Evolutionary conservation across 2,329 filamentous ascomycete genomes (phyloP), one percentile per base, ranked within the genome.

Genomic region (Calonectria honghensis): DNA sequence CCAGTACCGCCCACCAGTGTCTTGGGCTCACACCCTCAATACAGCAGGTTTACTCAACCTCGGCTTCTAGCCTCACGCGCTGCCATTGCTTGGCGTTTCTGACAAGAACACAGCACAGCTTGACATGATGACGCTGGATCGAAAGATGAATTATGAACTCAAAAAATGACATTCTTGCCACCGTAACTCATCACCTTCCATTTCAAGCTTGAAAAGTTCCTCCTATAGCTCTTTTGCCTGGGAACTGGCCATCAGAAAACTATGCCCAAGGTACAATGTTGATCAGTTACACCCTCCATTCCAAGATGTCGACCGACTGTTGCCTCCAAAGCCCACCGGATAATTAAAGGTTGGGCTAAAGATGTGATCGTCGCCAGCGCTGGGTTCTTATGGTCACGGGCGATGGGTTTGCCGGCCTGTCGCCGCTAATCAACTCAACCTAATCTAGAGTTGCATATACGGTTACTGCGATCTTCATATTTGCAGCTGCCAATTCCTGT

Each of bases 101-200:
- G 9, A 24, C 48, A 48, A 48, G 32, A 45, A 20, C 65, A 41
- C 61, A 39, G 39, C 48, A 24, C 24, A 11, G 24, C 59, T 64
- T 32, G 35, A 3, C 45, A 45, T 48, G 35, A 57, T 57, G 50
- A 32, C 11, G 39, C 20, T 35, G 50, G 51, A 68, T 35, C 66
- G 32, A 31, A 32, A 39, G 39, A 16, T 45, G 41, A 70, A 52
- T 24, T 4, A 61, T 52, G 41, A 61, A 68, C 65, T 32, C 39
- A 35, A 66, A 48, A 61, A 11, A 50, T 20, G 4, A 3, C 61
- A 48, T n/a, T 63, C 51, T 61, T 35, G 41, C 32, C 13, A 39
- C 59, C 13, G 31, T 11, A 29, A 27, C 48, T 45, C 24, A 14
- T 70, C 45, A 67, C 61, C 67, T 73, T 70, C 72, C 61, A 52